Base-by-base conservation (phyloP, 495 filamentous ascomycete genomes). In the Xylaria longipes region DNA sequence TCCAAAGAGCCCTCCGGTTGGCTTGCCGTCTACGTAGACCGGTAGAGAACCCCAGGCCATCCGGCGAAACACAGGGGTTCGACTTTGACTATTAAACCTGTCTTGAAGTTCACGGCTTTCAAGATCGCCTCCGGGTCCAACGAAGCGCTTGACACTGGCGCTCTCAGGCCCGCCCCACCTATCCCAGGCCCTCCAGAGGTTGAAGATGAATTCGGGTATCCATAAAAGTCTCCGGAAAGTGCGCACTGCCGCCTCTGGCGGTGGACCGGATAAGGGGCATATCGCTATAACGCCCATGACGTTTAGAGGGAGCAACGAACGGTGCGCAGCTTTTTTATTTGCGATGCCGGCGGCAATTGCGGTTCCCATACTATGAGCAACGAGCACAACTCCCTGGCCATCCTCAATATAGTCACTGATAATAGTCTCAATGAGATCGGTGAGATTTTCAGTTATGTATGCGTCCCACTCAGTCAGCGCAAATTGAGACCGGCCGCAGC, bases 331-430 rank as follows among this genome's bases (percentile, higher is more conserved):
- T 46, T 85, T 84, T 15, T 87, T 87, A 25, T 91, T 93, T 56
- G 93, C 90, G 46, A 98, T 83, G 20, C 92, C 80, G 46, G 91
- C 91, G 15, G 92, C 90, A 15, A 97, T 81, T 3, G 92, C 93
- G 72, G 91, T 92, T 14, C 95, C 95, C 87, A 97, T 90, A 73
- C 93, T 96, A 78, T 98, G 95, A 8, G 91, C 94, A 33, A 98
- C 87, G 25, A 98, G 78, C 25, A 98, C 87, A 14, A 97, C 88
- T 3, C 89, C 86, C 78, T 97, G 95, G 11, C 84, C 86, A n/a
- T 85, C 84, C 7, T 88, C 87, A 11, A 91, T 88, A 73, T 95
- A 88, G 35, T 89, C 82, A 22, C 92, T 87, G 70, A 98, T 95
- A 33, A 93, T 87, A 2, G 84, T 84, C 45, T 87, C 89, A 14